Base-by-base conservation (phyloP, 2,329 filamentous ascomycete species). In the Pseudogymnoascus sp. region DNA sequence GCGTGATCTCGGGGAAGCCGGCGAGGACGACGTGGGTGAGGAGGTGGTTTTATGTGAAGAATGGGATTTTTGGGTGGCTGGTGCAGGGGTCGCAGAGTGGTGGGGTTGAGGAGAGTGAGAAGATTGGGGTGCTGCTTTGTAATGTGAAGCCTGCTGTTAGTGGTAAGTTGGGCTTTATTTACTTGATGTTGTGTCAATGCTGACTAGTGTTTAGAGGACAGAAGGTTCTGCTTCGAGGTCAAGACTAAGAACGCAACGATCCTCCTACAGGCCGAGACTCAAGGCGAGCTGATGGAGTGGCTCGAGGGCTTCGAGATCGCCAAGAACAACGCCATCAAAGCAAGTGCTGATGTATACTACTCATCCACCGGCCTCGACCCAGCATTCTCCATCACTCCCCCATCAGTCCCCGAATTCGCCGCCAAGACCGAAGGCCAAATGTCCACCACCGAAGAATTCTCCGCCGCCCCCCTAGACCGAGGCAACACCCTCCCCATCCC, bases 191-290 rank as follows among this genome's bases (percentile, higher is more conserved):
- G 45, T 16, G 16, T 51, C 10, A 2, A 16, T 51, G 13, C 45
- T 51, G 2, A 51, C 45, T 28, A 8, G 23, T n/a, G 14, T 28
- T 28, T 28, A 69, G 95, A 99, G 76, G 95, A 99, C 72, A 86
- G 95, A 41, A 85, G 95, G 14, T 99, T 98, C 76, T 98, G 95
- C 74, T 97, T 99, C 71, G 95, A 99, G 76, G 90, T 99, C 72
- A 99, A 98, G 80, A 99, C 95, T 2, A 99, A 97, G 76, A 96
- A 91, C 72, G 90, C 90, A 67, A 95, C 88, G 61, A 87, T 96
- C 67, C 79, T 97, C 65, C 81, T 99, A 2, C 95, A 99, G 77
- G 90, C 93, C 4, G 95, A 99, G 74, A 96, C 92, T 0, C 95
- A 99, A 74, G 81, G 80, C 61, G 91, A 98, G 73, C 83, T 99